Evolutionary conservation across 306 rosid species (phyloP).

Genomic region (Biancaea sappan): DNA sequence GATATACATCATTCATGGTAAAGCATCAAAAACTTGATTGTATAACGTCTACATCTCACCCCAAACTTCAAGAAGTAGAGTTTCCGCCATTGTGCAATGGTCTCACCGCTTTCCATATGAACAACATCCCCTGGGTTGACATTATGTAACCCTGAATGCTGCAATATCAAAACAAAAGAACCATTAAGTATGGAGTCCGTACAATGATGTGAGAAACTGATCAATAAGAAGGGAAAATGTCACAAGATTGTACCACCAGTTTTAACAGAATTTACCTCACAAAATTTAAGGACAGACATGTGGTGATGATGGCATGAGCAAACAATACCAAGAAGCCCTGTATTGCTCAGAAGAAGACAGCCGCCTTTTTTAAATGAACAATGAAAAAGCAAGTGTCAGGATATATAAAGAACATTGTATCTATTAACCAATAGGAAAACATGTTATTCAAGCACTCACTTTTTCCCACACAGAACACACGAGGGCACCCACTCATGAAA

Average conservation of each 20-base stretch:
- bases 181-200: constrained; percentile 18
- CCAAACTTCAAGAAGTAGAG: constrained; percentile 53
- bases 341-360: constrained; percentile 46
- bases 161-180: constrained; percentile 36
- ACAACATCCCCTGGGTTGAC: constrained; percentile 62
- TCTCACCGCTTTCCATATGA: constrained; percentile 63
- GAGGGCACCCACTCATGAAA: constrained; percentile 40
- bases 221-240: constrained; percentile 10
- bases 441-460: constrained; percentile 33
- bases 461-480: constrained; percentile 48
- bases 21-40: constrained; percentile 18
- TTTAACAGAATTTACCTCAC: constrained; percentile 52
- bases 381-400: constrained; percentile 31
- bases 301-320: constrained; percentile 66
- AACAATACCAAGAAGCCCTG: constrained; percentile 60
- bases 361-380: constrained; percentile 44
- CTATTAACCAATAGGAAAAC: constrained; percentile 14
- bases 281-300: constrained; percentile 74
- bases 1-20: neutral
- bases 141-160: constrained; percentile 66
- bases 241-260: neutral
- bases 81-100: constrained; percentile 62
- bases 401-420: neutral
- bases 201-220: constrained; percentile 17
- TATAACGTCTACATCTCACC: constrained; percentile 49